Conservation (phyloP, 2,329 filamentous ascomycete genomes). For the Lachnellula suecica region DNA sequence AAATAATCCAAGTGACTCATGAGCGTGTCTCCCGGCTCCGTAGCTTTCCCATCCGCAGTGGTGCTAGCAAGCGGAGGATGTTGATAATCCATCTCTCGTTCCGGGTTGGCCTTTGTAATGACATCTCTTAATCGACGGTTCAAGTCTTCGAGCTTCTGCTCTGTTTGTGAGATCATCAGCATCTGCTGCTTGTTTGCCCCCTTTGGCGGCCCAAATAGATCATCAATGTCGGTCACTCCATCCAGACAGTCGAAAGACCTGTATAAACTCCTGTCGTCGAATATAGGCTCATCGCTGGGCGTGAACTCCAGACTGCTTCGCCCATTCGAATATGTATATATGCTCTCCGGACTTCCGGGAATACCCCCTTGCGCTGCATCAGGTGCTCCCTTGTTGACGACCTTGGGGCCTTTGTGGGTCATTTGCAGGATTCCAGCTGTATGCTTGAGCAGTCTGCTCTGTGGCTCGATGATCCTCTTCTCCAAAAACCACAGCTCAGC, state of each 20-base stretch:
- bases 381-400: slow-evolving; percentile 40
- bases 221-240: slow-evolving; percentile 34
- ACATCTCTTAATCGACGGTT: slow-evolving; percentile 67
- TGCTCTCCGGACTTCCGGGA: slow-evolving; percentile 74
- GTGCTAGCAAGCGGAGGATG: slow-evolving; percentile 35
- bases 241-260: slow-evolving; percentile 66
- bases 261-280: slow-evolving; percentile 78
- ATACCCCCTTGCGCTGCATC: slow-evolving; percentile 48
- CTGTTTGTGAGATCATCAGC: slow-evolving; percentile 59
- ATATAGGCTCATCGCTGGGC: slow-evolving; percentile 56
- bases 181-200: slow-evolving; percentile 33
- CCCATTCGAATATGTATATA: slow-evolving; percentile 66
- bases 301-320: slow-evolving; percentile 56
- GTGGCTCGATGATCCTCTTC: slow-evolving; percentile 71
- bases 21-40: slow-evolving; percentile 47
- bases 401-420: slow-evolving; percentile 74
- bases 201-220: slow-evolving; percentile 12
- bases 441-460: slow-evolving; percentile 78
- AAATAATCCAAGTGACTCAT: slow-evolving; percentile 68
- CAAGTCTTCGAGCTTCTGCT: slow-evolving; percentile 64
- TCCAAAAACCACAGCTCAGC: slow-evolving; percentile 79
- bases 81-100: slow-evolving; percentile 20
- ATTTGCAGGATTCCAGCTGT: slow-evolving; percentile 90
- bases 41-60: slow-evolving; percentile 39
- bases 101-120: slow-evolving; percentile 62